These are phyloP conservation scores for Leccinum fallax DNA, from an alignment of 1,284 basidiomycete species.

Conservation along the genomic window DNA sequence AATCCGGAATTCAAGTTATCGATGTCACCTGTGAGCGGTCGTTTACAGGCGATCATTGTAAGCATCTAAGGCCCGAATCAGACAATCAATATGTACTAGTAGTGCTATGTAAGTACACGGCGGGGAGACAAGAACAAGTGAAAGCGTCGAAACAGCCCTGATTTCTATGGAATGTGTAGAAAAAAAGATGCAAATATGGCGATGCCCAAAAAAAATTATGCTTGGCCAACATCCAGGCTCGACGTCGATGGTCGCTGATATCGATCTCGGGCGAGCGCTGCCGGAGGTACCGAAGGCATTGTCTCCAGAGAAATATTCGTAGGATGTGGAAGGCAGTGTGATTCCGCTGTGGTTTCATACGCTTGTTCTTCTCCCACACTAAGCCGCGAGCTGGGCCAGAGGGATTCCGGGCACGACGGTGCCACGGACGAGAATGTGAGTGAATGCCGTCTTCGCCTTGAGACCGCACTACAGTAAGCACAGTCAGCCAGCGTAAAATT, in stretches of 20 bases:
- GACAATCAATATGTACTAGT: no score
- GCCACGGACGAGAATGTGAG: conserved; percentile 2
- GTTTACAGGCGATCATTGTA: no score
- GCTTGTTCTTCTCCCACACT: background rate
- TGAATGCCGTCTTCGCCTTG: background rate
- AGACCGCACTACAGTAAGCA: background rate
- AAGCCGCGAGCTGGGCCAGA: background rate
- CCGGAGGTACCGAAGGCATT: background rate
- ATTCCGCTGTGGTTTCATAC: background rate
- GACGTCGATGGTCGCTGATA: background rate
- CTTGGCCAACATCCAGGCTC: background rate
- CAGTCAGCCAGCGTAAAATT: background rate
- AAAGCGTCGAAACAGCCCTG: background rate
- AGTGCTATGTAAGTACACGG: background rate
- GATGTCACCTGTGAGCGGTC: no score
- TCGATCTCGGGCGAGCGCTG: background rate
- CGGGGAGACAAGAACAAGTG: background rate
- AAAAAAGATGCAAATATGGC: no score
- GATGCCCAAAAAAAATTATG: background rate
- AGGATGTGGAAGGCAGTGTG: background rate
- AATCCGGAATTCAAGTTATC: no score
- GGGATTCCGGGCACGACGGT: background rate
- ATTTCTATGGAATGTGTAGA: no score
- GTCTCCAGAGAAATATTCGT: background rate
- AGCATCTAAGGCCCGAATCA: no score